Evolutionary conservation across 495 filamentous ascomycete species (phyloP).

Genomic region (Podospora appendiculata): DNA sequence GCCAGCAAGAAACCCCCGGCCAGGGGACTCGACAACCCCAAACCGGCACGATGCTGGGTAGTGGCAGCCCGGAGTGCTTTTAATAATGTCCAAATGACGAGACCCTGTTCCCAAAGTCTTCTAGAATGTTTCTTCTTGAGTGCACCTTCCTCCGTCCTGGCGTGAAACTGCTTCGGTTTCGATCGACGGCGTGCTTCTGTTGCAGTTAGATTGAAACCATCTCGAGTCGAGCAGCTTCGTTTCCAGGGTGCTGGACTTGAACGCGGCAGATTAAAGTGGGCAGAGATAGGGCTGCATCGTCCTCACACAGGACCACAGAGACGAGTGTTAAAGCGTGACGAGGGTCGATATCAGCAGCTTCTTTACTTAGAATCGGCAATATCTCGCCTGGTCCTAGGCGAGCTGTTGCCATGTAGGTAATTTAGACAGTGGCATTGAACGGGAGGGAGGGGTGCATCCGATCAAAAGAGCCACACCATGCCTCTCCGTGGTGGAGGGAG

Average conservation of each 20-base stretch:
- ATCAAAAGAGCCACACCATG: not conserved
- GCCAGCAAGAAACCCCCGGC: too few relatives aligned
- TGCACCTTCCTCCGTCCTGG: constrained; percentile 3
- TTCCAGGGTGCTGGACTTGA: constrained; percentile 9
- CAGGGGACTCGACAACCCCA: not conserved
- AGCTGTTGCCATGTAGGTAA: constrained; percentile 12
- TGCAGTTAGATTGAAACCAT: constrained; percentile 22
- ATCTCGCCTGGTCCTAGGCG: constrained; percentile 1
- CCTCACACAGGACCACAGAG: not conserved
- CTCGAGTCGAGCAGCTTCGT: constrained; percentile 2
- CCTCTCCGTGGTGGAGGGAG: constrained; percentile 4
- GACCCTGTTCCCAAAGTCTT: constrained; percentile 8
- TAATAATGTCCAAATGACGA: constrained; percentile 11
- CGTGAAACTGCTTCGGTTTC: constrained; percentile 3
- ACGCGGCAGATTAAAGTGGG: constrained; percentile 8
- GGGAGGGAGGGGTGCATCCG: constrained; percentile 6
- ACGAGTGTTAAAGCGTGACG: constrained; percentile 4
- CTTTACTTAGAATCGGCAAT: constrained; percentile 25
- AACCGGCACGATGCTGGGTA: not conserved
- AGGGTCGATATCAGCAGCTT: constrained; percentile 16
- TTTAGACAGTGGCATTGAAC: constrained; percentile 11
- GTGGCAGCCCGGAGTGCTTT: not conserved
- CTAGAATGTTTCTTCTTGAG: constrained; percentile 19
- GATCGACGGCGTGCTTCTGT: constrained; percentile 13
- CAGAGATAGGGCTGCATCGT: constrained; percentile 22